Evolutionary conservation across 805 yeast genomes (phyloP), one percentile per base, ranked within the genome.

Genomic region (Kodamaea restingae): DNA sequence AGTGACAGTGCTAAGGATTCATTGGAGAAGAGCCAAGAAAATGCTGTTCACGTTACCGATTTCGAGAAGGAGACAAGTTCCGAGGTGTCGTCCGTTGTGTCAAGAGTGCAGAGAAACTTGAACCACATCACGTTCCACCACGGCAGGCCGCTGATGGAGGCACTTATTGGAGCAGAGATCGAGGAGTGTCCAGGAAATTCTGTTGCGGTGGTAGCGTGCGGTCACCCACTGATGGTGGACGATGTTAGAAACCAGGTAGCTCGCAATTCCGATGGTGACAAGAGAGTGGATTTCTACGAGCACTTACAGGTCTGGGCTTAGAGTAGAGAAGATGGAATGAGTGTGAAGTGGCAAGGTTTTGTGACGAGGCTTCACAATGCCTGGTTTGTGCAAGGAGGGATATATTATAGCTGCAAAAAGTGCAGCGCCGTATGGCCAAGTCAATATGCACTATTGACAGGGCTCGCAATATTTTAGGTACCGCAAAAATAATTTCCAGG

Each of bases 261-360:
- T 0, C 47, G 62, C 29, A 55, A 71, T 41, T 52, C 78, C 37
- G 58, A 25, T 15, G 35, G 40, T 12, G 55, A 67, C 12, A 64
- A 71, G 38, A 70, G 84, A 32, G 74, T 84, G 14, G 90, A 82
- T 44, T 80, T 80, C 51, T 80, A 69, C 53, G 95, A 87, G 55
- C 35, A 37, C 28, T 32, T 37, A 11, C 40, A 37, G 15, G 35
- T 37, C 7, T 37, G 40, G 40, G 40, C 35, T 11, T 37, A 37
- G 31, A 18, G 9, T 10, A 30, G 15, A 30, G 6, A 11, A 3
- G 7, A 6, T 17, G 15, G 20, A 30, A n/a, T 7, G 10, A n/a
- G n/a, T 6, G 28, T n/a, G n/a, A n/a, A n/a, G n/a, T n/a, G n/a
- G n/a, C n/a, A n/a, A n/a, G n/a, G n/a, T n/a, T n/a, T n/a, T n/a